Percentiles rank a stretch among this genome's conserved stretches.
Conservation (phyloP, 2,329 filamentous ascomycete genomes). For the Stagonosporopsis tanaceti region DNA sequence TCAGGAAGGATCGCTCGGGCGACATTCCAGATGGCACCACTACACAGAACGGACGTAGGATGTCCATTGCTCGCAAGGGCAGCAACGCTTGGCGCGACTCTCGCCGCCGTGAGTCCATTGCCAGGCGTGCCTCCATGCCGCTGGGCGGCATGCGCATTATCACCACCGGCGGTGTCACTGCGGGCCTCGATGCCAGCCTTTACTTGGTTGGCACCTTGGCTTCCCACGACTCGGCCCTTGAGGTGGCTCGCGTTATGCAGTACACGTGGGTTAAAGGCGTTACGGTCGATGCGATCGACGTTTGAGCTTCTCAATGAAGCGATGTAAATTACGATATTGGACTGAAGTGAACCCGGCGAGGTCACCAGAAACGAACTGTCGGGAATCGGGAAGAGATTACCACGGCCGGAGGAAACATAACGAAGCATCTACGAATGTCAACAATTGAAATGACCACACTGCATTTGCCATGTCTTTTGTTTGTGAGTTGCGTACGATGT, state of each 20-base stretch:
- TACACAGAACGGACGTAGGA: constrained; percentile 48
- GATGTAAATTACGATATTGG: constrained; percentile 34
- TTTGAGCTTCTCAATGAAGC: constrained; percentile 60
- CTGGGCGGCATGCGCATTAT: constrained; percentile 75
- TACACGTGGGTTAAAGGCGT: constrained; percentile 87
- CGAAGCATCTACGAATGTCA: constrained; percentile 34
- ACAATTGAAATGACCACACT: constrained; percentile 14
- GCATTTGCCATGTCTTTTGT: not conserved
- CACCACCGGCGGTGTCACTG: constrained; percentile 79
- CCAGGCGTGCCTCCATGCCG: constrained; percentile 77
- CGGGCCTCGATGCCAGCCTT: constrained; percentile 82
- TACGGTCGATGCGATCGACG: constrained; percentile 84
- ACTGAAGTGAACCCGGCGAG: constrained; percentile 30
- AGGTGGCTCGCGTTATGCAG: constrained; percentile 78
- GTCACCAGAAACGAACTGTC: constrained; percentile 34
- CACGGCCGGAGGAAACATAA: constrained; percentile 39
- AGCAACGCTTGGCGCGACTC: constrained; percentile 82
- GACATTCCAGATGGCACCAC: constrained; percentile 64
- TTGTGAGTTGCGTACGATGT: constrained; percentile 10
- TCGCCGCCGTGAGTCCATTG: constrained; percentile 81
- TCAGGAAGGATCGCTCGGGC: constrained; percentile 63
- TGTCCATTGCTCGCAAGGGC: constrained; percentile 71
- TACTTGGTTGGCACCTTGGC: constrained; percentile 87
- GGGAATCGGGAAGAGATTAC: constrained; percentile 37
- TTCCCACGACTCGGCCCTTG: constrained; percentile 76